A percentile compares a stretch with the other conserved stretches of the same genome.
Conservation (phyloP, 164 flowering plant species). For the Annona squamosa region DNA sequence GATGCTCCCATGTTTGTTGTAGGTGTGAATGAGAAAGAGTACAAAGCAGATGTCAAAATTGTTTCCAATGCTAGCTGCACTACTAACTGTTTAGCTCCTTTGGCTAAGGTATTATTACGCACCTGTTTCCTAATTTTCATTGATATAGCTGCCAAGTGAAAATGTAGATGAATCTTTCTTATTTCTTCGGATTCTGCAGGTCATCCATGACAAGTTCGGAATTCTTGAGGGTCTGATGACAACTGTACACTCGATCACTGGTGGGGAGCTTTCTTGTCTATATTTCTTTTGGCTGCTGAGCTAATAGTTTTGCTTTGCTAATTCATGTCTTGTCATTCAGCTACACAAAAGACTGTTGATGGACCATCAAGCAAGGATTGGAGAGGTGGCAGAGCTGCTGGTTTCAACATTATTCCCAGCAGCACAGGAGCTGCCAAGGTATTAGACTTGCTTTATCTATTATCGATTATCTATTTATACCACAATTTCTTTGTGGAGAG, state of each 20-base stretch:
- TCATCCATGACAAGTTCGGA: constrained; percentile 72
- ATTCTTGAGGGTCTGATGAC: constrained; percentile 96
- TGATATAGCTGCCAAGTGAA: background rate
- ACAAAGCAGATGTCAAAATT: constrained; percentile 57
- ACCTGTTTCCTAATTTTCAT: background rate
- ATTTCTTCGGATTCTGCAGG: constrained; percentile 18
- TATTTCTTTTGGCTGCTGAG: background rate
- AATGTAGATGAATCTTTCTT: background rate
- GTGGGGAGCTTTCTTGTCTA: constrained; percentile 14
- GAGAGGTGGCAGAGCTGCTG: constrained; percentile 98
- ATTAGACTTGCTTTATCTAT: background rate
- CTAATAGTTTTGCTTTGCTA: background rate
- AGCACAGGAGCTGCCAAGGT: constrained; percentile 99
- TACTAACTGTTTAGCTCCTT: constrained; percentile 91
- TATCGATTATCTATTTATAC: no score
- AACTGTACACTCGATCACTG: constrained; percentile 85
- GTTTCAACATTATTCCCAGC: constrained; percentile 95
- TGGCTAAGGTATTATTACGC: constrained; percentile 57
- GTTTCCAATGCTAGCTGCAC: constrained; percentile 98
- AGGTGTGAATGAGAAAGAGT: constrained; percentile 87
- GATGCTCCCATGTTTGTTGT: constrained; percentile 98
- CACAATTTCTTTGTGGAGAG: no score
- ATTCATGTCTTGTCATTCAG: constrained; percentile 24
- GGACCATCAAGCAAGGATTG: constrained; percentile 95
- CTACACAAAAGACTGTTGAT: constrained; percentile 97